Evolutionary conservation across 2,329 filamentous ascomycete genomes (phyloP), one percentile per base, ranked within the genome.

Genomic region (Xylaria sp.): DNA sequence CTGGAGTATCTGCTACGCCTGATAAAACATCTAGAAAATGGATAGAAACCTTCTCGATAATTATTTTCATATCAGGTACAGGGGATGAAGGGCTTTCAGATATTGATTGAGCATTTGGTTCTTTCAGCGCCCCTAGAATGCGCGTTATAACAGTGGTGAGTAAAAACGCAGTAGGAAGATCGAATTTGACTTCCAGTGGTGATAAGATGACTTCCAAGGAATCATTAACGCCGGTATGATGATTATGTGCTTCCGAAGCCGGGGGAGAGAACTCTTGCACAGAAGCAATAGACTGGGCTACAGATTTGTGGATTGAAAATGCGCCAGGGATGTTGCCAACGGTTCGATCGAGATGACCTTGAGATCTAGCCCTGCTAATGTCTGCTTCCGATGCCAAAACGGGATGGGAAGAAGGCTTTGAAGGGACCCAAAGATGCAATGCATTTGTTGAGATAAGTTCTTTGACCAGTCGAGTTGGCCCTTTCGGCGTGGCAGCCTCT

Each of bases 241-340:
- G 2, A 28, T 4, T 51, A 13, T 62, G 34, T 31, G 66, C 48
- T 58, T 71, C 65, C 37, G 69, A 70, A 46, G 51, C 39, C 46
- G 69, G 51, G 6, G 64, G 44, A 25, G 50, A 71, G 8, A 67
- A 23, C 31, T 72, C 60, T 44, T 70, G 55, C 57, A 74, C 62
- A 13, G 73, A 75, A 37, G 72, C 64, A 15, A 72, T 70, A 61
- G 70, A 75, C 44, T 73, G 77, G 10, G 71, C 63, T 39, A 44
- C 34, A 54, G 69, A 79, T 63, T 70, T 77, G 76, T 82, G 80
- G 20, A 87, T 80, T 0, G 89, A 91, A 76, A 91, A 91, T 2
- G 89, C 85, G 0, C 89, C 90, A 1, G 89, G 89, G 2, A 90
- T 76, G 73, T 89, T 83, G 0, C 85, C 84, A n/a, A 82, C 72